Percentiles rank a stretch among this genome's conserved stretches.
phyloP scores from a whole-genome alignment of 1,284 basidiomycete genomes.

The Athelia sp. region DNA sequence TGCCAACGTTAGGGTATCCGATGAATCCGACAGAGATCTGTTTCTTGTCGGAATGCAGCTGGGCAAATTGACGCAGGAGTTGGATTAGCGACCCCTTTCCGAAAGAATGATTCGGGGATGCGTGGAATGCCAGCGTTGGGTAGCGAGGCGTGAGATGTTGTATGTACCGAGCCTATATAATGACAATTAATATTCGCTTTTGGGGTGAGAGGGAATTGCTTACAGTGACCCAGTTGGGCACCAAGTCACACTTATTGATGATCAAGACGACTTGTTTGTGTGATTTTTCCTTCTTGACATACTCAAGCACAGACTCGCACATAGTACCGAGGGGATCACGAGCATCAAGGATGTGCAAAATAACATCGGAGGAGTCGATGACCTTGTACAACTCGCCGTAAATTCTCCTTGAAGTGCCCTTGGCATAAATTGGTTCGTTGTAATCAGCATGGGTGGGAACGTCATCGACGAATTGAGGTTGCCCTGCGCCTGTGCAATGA shows the following conservation, averaged over 20 bases:
- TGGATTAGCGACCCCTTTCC: constrained; percentile 98
- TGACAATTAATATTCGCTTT: constrained; percentile 5
- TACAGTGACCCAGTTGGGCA: constrained; percentile 99
- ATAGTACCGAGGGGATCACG: constrained; percentile 96
- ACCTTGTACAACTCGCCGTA: constrained; percentile 99
- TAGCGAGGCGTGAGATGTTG: constrained; percentile 93
- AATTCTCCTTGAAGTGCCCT: constrained; percentile 91
- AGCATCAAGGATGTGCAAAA: constrained; percentile 95
- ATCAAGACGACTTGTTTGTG: constrained; percentile 97
- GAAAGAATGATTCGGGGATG: constrained; percentile 98
- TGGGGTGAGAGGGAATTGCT: constrained; percentile 30
- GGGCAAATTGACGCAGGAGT: constrained; percentile 93
- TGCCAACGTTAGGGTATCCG: constrained; percentile 98
- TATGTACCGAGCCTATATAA: constrained; percentile 92
- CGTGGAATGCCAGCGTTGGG: constrained; percentile 97
- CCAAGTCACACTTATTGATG: constrained; percentile 98
- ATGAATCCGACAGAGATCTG: constrained; percentile 98
- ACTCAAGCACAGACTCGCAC: constrained; percentile 93
- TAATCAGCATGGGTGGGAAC: constrained; percentile 66
- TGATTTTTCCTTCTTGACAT: constrained; percentile 92
- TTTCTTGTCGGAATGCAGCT: constrained; percentile 97
- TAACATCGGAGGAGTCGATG: constrained; percentile 96
- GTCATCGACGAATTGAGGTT: constrained; percentile 36
- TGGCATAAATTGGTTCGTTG: constrained; percentile 85
- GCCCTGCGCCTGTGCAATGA: constrained; percentile 3